Conservation (phyloP, 495 filamentous ascomycete species). For the Penicillium silybi region DNA sequence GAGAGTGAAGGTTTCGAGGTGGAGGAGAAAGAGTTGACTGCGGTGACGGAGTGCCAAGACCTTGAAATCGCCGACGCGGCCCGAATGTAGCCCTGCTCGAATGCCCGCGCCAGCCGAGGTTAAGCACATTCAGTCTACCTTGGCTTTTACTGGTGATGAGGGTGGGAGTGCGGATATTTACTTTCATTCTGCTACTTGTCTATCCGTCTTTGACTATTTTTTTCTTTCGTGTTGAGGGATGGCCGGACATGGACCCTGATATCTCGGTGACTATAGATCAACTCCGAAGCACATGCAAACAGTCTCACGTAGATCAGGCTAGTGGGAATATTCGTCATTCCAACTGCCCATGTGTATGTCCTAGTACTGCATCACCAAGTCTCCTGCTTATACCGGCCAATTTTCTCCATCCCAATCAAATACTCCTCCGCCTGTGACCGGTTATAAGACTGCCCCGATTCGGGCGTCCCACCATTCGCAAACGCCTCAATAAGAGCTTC, state of each 20-base stretch:
- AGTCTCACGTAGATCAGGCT: neutral
- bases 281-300: neutral
- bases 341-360: neutral
- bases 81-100: constrained; percentile 30
- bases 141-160: neutral
- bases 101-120: constrained; percentile 38
- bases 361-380: constrained; percentile 57
- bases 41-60: constrained; percentile 35
- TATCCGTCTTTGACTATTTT: neutral
- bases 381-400: constrained; percentile 71
- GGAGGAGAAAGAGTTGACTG: constrained; percentile 19
- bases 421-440: constrained; percentile 54
- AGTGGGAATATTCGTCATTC: neutral
- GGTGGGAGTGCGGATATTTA: neutral
- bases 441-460: constrained; percentile 22
- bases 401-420: constrained; percentile 60
- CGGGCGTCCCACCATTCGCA: constrained; percentile 30
- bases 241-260: neutral
- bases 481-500: constrained; percentile 73
- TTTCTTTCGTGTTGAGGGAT: neutral
- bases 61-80: constrained; percentile 33
- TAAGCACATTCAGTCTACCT: constrained; percentile 18
- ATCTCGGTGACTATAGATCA: neutral
- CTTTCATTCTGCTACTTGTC: neutral
- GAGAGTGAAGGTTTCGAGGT: constrained; percentile 3